phyloP scores from a whole-genome alignment of 2,329 filamentous ascomycete species.

The Mycosphaerella sp. region DNA sequence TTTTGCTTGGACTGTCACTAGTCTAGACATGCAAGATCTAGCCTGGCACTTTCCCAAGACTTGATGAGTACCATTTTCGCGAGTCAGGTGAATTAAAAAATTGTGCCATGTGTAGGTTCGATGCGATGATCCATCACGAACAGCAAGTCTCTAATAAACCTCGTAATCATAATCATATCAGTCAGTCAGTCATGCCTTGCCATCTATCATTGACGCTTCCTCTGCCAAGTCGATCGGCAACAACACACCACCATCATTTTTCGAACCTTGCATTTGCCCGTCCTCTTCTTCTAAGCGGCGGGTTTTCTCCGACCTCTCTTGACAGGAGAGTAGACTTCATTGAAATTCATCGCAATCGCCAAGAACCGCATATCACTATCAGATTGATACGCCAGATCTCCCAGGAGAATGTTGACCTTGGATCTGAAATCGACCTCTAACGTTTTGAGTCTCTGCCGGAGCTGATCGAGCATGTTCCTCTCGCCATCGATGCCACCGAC shows the following conservation, averaged over 20 bases:
- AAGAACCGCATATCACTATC: constrained; percentile 95
- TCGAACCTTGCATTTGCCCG: background rate
- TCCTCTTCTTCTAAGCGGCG: constrained; percentile 14
- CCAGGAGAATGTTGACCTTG: constrained; percentile 72
- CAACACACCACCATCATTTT: background rate
- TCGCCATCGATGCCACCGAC: constrained; percentile 38
- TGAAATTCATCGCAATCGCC: constrained; percentile 98
- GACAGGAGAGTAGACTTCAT: constrained; percentile 84
- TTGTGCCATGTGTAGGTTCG: no score
- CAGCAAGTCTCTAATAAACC: no score
- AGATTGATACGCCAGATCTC: constrained; percentile 86
- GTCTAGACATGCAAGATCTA: no score
- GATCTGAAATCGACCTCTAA: constrained; percentile 71
- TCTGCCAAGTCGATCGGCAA: background rate
- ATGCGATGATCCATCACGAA: no score
- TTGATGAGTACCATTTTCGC: no score
- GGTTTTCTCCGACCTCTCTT: constrained; percentile 48
- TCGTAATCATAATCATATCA: background rate
- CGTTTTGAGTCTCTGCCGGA: constrained; percentile 66
- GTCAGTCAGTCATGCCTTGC: background rate
- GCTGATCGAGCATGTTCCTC: constrained; percentile 64
- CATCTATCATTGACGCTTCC: constrained; percentile 2
- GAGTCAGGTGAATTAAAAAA: no score
- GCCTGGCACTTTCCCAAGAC: no score
- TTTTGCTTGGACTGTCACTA: no score